Evolutionary conservation across 345 rosid species (phyloP), one percentile per base, ranked within the genome.

Genomic region (Moricandia arvensis): DNA sequence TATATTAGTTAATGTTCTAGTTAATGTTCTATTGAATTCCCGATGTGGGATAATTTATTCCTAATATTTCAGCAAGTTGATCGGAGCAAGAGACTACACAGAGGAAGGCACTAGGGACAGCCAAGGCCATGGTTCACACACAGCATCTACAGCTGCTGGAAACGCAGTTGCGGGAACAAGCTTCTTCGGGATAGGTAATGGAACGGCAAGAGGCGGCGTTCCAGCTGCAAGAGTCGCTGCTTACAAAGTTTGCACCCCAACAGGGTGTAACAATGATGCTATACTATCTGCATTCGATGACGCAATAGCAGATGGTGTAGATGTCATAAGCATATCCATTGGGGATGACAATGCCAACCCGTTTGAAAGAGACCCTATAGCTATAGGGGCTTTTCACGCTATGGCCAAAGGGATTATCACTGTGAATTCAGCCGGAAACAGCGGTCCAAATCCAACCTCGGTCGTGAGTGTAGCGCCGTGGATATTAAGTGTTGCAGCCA

Each of bases 301-400:
- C 43, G 90, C 91, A 0, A 88, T 90, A 6, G 86, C 89, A 2
- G 93, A 86, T 45, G 88, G 86, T 21, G 90, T 88, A 1, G 92
- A 86, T 57, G 13, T 87, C 8, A 57, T 87, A 31, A 59, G 82
- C 24, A 10, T 82, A 6, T 87, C 89, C 4, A 0, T 82, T 0
- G 63, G 63, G 10, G 63, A 31, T 27, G 35, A 57, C 35, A 4
- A 27, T 3, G 35, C 10, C 2, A 5, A 0, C 0, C n/a, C 6
- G 1, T 73, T 79, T 6, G 55, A 34, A 0, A 0, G 10, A 0
- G 87, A 85, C 59, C 0, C 73, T 0, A 57, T 80, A 1, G 78
- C 87, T 5, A 85, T 87, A 2, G 86, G 87, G 3, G 62, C 84
- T 26, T 88, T 85, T 62, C 91, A 87, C 33, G 89, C 91, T 4